Evolutionary conservation across 2,329 filamentous ascomycete genomes (phyloP).

Genomic region (Chlorencoelia australis): DNA sequence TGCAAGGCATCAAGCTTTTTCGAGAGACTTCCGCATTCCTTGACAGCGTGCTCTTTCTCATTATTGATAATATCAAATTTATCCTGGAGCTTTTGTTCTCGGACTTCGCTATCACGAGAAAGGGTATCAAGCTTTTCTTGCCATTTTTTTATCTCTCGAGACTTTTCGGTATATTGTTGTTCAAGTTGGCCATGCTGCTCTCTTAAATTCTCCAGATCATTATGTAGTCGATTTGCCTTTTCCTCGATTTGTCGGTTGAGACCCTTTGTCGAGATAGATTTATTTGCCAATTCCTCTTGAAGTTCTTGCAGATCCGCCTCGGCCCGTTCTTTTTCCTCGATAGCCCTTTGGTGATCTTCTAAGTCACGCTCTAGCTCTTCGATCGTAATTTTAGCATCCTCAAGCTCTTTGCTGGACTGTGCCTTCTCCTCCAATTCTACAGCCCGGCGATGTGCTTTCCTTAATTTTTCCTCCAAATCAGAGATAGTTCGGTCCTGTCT

Average conservation of each 20-base stretch:
- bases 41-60: slow-evolving; percentile 29
- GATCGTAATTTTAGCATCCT: slow-evolving; percentile 34
- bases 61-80: slow-evolving; percentile 33
- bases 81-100: slow-evolving; percentile 28
- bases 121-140: slow-evolving; percentile 33
- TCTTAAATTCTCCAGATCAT: slow-evolving; percentile 47
- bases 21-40: slow-evolving; percentile 12
- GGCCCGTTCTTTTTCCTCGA: slow-evolving; percentile 45
- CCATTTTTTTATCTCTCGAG: slow-evolving; percentile 30
- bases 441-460: slow-evolving; percentile 40
- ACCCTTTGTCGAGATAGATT: slow-evolving; percentile 66
- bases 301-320: slow-evolving; percentile 53
- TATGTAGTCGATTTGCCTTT: slow-evolving; percentile 54
- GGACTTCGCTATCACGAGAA: slow-evolving; percentile 21
- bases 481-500: slow-evolving; percentile 43
- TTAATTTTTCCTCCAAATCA: slow-evolving; percentile 49
- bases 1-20: slow-evolving; percentile 29
- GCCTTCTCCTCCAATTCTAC: slow-evolving; percentile 49
- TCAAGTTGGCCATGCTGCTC: slow-evolving; percentile 34
- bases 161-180: slow-evolving; percentile 34
- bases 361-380: slow-evolving; percentile 46
- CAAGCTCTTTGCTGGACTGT: slow-evolving; percentile 35
- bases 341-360: slow-evolving; percentile 42
- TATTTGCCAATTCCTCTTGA: slow-evolving; percentile 69
- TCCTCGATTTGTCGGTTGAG: slow-evolving; percentile 67